These are phyloP conservation scores for Lactuca sativa DNA, from an alignment of 129 eudicot genomes.

Conservation along the genomic window DNA sequence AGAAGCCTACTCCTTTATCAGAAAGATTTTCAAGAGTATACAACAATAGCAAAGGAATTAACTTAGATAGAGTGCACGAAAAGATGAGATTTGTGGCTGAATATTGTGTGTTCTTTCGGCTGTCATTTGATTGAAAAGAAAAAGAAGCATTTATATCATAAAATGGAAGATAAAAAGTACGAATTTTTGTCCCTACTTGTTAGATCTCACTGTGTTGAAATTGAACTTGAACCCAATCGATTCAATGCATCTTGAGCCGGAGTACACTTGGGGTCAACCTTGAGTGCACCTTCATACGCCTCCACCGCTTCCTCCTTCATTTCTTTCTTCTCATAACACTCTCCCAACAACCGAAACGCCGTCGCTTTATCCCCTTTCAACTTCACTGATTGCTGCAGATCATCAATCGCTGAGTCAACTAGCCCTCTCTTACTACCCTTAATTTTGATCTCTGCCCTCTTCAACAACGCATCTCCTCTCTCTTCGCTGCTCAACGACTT, in stretches of 20 bases:
- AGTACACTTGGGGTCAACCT: constrained; percentile 27
- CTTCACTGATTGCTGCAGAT: constrained; percentile 59
- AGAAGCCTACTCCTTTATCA: too few species aligned
- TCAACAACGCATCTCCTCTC: constrained; percentile 61
- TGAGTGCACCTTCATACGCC: constrained; percentile 41
- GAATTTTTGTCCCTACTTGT: not conserved
- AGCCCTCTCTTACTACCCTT: constrained; percentile 42
- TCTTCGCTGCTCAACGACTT: constrained; percentile 46
- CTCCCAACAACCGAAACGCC: constrained; percentile 67
- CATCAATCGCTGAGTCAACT: constrained; percentile 46
- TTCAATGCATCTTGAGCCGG: constrained; percentile 52
- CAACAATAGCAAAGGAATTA: too few species aligned
- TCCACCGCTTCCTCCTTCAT: constrained; percentile 37
- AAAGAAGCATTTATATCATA: not conserved
- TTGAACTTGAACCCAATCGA: constrained; percentile 16
- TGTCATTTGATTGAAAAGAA: not conserved
- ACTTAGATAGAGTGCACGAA: too few species aligned
- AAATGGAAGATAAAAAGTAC: not conserved
- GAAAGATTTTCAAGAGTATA: too few species aligned
- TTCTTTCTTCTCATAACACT: constrained; percentile 60
- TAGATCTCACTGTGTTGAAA: not conserved
- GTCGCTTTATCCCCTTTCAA: constrained; percentile 45
- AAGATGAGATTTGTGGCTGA: too few species aligned
- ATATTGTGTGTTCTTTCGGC: too few species aligned
- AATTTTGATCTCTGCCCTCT: constrained; percentile 56